Evolutionary conservation across 371 early-diverging fungal genomes (phyloP), one percentile per base, ranked within the genome.

Genomic region (Entomophthora muscae): DNA sequence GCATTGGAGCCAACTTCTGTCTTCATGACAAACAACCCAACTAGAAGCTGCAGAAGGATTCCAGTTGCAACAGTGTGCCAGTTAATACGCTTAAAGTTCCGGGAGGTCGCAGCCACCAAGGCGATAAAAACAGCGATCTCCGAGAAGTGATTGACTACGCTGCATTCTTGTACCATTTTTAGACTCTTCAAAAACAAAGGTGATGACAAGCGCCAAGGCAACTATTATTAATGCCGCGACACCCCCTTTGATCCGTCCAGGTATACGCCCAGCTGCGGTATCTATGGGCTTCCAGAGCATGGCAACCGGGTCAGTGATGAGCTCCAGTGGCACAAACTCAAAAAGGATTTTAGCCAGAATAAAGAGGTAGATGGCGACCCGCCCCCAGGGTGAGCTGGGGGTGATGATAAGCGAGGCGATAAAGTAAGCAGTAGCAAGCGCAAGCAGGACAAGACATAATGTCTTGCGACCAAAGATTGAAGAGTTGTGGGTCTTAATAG

Each of bases 21-120:
- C 59, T 83, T 80, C 67, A 91, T 78, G 30, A 91, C 87, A 68
- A 93, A 79, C 42, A 90, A 72, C 28, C 84, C 94, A 56, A 93
- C 70, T 52, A 88, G 60, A 71, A 85, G 86, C 71, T 93, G 92
- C 67, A 88, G 53, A 23, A 88, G 69, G 54, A 85, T 75, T 21
- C 88, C 91, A 51, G 79, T 78, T 56, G 78, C 71, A 22, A 92
- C 85, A 1, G 88, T 90, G 69, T 76, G 77, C 88, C 89, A 88
- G 27, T 81, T 77, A 69, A 94, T 79, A 29, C 71, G 66, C 22
- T 65, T 72, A 53, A 77, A 83, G 69, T 88, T 71, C 73, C 76
- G 71, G 22, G 92, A 93, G 52, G 75, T 76, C 0, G 64, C 68
- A 33, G 70, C 73, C 55, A 84, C 67, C n/a, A 76, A 17, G 7